phyloP scores from a whole-genome alignment of 345 rosid species.

The Zanthoxylum bungeanum region DNA sequence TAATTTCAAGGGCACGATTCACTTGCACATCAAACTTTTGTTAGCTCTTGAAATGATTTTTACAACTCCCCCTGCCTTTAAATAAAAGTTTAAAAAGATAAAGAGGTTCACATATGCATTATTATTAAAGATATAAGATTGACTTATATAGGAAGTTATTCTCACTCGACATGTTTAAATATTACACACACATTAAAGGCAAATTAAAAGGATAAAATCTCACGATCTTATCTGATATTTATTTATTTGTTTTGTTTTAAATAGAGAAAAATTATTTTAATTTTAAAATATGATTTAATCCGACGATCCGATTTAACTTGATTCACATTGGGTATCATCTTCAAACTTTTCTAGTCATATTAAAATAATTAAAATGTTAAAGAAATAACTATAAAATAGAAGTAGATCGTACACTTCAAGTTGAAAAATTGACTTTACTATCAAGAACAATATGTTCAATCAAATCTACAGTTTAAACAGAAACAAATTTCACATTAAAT shows the following conservation, averaged over 20 bases:
- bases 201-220: too few relatives aligned
- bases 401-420: slow-evolving; percentile 3
- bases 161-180: too few relatives aligned
- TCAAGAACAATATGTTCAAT: background rate
- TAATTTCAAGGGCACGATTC: background rate
- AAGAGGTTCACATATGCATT: background rate
- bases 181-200: too few relatives aligned
- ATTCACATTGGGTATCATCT: too few relatives aligned
- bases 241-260: too few relatives aligned
- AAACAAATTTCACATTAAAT: background rate
- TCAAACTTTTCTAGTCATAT: background rate
- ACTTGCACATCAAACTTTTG: background rate
- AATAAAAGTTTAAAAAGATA: background rate
- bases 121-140: too few relatives aligned
- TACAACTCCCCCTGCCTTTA: background rate
- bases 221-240: too few relatives aligned
- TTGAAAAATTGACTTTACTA: background rate
- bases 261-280: too few relatives aligned
- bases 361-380: background rate
- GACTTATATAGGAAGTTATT: too few relatives aligned
- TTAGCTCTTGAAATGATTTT: background rate
- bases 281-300: too few relatives aligned
- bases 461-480: background rate
- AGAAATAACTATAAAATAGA: too few relatives aligned
- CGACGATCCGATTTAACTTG: too few relatives aligned